phyloP scores from a whole-genome alignment of 306 rosid species.

The Quercus bicolor region DNA sequence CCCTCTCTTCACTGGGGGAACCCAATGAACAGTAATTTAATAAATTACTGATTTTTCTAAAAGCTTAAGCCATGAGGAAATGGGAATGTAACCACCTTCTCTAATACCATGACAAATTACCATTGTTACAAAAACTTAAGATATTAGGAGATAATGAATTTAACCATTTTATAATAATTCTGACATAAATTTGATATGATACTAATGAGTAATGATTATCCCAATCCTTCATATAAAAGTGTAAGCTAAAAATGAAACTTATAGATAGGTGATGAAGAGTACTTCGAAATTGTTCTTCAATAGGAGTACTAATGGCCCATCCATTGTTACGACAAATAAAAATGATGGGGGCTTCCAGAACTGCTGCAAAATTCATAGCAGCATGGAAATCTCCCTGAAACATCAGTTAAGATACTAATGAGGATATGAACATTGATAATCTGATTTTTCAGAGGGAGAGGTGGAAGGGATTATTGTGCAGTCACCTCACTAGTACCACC shows the following conservation, averaged over 20 bases:
- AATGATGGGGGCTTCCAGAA: slow-evolving; percentile 50
- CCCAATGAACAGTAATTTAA: too few species aligned
- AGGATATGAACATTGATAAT: neutral
- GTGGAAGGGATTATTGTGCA: neutral
- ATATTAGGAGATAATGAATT: too few species aligned
- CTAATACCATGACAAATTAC: too few species aligned
- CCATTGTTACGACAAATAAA: slow-evolving; percentile 58
- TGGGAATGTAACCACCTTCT: too few species aligned
- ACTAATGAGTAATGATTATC: too few species aligned
- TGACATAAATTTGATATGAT: neutral
- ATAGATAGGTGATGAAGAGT: slow-evolving; percentile 2
- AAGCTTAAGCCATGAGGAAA: too few species aligned
- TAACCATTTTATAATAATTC: too few species aligned
- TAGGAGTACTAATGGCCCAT: slow-evolving; percentile 63
- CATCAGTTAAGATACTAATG: neutral
- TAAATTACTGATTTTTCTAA: too few species aligned
- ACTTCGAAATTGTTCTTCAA: slow-evolving; percentile 60
- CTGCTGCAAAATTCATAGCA: slow-evolving; percentile 58
- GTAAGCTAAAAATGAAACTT: neutral
- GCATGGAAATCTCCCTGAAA: slow-evolving; percentile 71
- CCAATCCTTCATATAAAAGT: neutral
- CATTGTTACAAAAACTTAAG: too few species aligned
- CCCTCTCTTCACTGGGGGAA: too few species aligned
- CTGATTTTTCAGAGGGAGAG: slow-evolving; percentile 3
- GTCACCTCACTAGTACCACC: slow-evolving; percentile 64